Base-by-base conservation (phyloP, 495 filamentous ascomycete species). In the Lindgomyces ingoldianus region DNA sequence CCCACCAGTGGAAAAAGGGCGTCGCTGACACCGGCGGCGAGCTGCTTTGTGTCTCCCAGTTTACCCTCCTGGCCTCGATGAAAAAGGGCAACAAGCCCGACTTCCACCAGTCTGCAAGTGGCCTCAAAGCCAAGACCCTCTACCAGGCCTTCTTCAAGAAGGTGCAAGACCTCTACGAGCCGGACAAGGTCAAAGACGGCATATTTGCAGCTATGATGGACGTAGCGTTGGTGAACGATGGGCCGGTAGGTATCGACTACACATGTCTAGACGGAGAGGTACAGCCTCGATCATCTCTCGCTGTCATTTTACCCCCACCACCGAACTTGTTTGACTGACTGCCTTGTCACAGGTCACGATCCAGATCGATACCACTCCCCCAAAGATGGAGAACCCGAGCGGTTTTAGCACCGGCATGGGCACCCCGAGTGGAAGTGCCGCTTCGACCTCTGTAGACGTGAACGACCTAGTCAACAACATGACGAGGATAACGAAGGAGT, bases 131-230 rank as follows among this genome's bases (percentile, higher is more conserved):
- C 12, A 90, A 85, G 62, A 81, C 79, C 33, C 80, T 98, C 21
- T 99, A 99, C 76, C 82, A 90, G 42, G 79, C 84, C 60, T 96
- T 99, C 77, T 83, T 90, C 60, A 73, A 79, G n/a, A 88, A 88
- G 64, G 85, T 96, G 24, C 81, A 89, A 62, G 82, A 88, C 66
- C 76, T 84, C 3, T 95, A 98, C 73, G 74, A 77, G 3, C 74
- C 84, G 8, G 91, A 91, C 16, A 88, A 83, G 65, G 92, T 99
- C 62, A 92, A 95, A 71, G 88, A 98, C 72, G 95, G 95, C 14
- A 86, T 96, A 36, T 99, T 98, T 74, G 93, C 96, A 70, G 94
- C 95, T 54, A 96, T 96, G 92, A 99, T 98, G 94, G 89, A 97
- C 70, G 94, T 97, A 60, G 89, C 89, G 62, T 73, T 96, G 24